phyloP scores from a whole-genome alignment of 2,329 filamentous ascomycete species.

The Ceratocystis cacaofunesta region DNA sequence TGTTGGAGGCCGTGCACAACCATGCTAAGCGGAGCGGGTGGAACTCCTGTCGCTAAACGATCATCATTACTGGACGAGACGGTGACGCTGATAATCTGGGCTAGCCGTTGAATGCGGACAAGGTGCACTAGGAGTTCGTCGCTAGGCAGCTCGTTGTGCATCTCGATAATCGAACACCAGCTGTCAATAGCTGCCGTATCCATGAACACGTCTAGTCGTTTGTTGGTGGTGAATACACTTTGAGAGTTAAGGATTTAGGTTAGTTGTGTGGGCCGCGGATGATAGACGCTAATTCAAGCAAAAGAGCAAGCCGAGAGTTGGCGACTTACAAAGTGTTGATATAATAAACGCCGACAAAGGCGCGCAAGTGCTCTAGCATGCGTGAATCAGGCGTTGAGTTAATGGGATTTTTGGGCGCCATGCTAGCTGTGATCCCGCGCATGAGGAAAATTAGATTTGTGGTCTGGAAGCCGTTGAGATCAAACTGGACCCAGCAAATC shows the following conservation, averaged over 20 bases:
- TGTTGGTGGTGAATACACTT: conserved; percentile 32
- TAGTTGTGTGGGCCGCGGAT: not conserved
- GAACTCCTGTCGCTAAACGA: conserved; percentile 2
- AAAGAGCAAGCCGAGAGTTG: not conserved
- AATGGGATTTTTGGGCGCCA: conserved; percentile 20
- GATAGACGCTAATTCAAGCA: not conserved
- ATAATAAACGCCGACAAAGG: conserved; percentile 36
- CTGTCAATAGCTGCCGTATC: conserved; percentile 30
- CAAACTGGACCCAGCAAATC: conserved; percentile 28
- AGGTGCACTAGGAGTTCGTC: conserved; percentile 33
- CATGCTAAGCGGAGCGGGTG: conserved; percentile 26
- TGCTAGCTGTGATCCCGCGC: conserved; percentile 22
- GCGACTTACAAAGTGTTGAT: conserved; percentile 32
- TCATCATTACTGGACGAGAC: conserved; percentile 24
- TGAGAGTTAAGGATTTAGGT: not conserved
- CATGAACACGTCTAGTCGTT: conserved; percentile 35
- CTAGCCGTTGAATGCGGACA: conserved; percentile 33
- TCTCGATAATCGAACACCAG: conserved; percentile 30
- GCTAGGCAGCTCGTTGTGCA: conserved; percentile 29
- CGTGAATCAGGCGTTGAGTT: conserved; percentile 17
- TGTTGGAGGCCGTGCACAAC: conserved; percentile 32
- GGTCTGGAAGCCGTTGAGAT: conserved; percentile 34
- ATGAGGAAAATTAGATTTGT: conserved; percentile 36
- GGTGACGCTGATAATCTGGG: conserved; percentile 32
- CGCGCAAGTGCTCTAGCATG: conserved; percentile 31